These are phyloP conservation scores for Sporothrix phasma DNA, from an alignment of 2,329 filamentous ascomycete species.

Conservation along the genomic window DNA sequence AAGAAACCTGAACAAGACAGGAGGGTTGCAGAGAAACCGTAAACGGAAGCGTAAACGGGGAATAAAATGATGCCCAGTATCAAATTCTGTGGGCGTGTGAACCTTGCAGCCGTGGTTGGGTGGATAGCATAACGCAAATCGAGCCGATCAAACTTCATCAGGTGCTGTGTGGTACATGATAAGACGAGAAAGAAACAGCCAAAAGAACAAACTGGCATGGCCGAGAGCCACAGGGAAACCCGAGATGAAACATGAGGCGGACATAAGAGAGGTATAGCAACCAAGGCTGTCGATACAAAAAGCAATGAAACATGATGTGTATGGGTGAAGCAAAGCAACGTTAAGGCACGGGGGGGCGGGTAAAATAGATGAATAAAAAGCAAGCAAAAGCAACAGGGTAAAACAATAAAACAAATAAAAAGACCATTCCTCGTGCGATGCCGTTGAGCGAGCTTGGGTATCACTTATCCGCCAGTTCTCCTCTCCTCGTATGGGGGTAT, in stretches of 20 bases:
- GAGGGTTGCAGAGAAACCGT: neutral
- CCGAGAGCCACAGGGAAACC: neutral
- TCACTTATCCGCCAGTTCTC: conserved; percentile 17
- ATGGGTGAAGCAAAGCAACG: neutral
- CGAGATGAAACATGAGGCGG: neutral
- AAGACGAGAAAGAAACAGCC: neutral
- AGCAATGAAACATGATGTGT: neutral
- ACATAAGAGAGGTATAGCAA: conserved; percentile 12
- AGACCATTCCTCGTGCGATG: conserved; percentile 16
- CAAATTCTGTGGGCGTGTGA: conserved; percentile 8
- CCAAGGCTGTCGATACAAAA: neutral
- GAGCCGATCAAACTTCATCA: neutral
- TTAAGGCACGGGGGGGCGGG: neutral
- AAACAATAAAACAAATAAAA: conserved; percentile 12
- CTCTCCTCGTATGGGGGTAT: neutral
- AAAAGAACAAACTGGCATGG: neutral
- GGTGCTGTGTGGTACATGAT: neutral
- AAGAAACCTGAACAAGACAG: neutral
- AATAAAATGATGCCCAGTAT: conserved; percentile 8
- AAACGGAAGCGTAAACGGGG: neutral
- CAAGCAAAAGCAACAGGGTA: neutral
- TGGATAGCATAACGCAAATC: neutral
- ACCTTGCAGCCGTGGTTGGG: neutral
- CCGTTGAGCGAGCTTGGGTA: conserved; percentile 19
- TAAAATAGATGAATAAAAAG: neutral